Evolutionary conservation across 345 rosid genomes (phyloP), one percentile per base, ranked within the genome.

Genomic region (Laguncularia racemosa): DNA sequence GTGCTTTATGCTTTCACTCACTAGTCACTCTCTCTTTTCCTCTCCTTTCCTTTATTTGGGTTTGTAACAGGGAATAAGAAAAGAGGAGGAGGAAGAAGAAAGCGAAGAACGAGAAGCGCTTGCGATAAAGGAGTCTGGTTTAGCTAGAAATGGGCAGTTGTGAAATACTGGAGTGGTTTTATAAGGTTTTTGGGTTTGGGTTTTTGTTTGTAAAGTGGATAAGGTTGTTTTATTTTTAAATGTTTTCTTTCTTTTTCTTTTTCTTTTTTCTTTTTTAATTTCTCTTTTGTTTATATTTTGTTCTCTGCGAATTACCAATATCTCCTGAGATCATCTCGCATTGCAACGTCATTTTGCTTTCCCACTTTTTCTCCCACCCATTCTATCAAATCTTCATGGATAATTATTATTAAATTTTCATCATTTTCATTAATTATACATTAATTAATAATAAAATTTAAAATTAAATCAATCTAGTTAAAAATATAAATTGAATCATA

Each of bases 281-380:
- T 60, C 66, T 47, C 19, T n/a, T 23, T 52, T 44, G 6, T 16
- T 50, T 15, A 33, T 46, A 3, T 26, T 23, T 26, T 26, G 44
- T 56, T 56, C 60, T 56, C 60, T 56, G 60, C 33, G 12, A 33
- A 33, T 33, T 33, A 33, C 9, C 40, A 33, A 33, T 10, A 33
- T 33, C 40, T 33, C 40, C 40, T 33, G 40, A 33, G 40, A 33
- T 33, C 11, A 9, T 33, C 40, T 33, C 40, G 40, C 40, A 4
- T 33, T 33, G 40, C 40, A 7, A 33, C 40, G 11, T 33, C 40
- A 33, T 33, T 33, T 7, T 33, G 7, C 40, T 33, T 33, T 33
- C 7, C 40, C 40, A 33, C 6, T 26, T 26, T 6, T 26, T n/a
- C n/a, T n/a, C n/a, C n/a, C n/a, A n/a, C n/a, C n/a, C n/a, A n/a